Conservation (phyloP, 73 alveolate species). For the Urostyla sp. region DNA sequence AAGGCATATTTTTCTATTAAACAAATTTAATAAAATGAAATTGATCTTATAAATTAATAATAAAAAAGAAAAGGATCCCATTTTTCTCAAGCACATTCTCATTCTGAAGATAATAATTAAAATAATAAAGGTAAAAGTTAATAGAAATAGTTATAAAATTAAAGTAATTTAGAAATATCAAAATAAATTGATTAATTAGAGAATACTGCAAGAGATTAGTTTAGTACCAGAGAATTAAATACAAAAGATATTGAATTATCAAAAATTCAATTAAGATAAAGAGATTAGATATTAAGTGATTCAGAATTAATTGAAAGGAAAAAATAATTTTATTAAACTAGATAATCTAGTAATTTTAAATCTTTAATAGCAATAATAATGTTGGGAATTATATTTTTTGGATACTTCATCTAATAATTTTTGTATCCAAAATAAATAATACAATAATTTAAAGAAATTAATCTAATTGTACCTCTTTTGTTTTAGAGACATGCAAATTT, state of each 20-base stretch:
- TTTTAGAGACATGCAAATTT: slow-evolving; percentile 17
- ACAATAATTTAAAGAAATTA: neutral
- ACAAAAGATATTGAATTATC: neutral
- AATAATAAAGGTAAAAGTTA: neutral
- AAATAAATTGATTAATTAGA: neutral
- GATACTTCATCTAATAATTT: slow-evolving; percentile 17
- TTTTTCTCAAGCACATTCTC: too few species aligned
- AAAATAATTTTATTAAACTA: neutral
- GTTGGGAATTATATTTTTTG: neutral
- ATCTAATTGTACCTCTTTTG: neutral
- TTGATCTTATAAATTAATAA: neutral
- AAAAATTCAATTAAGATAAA: neutral
- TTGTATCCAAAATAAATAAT: neutral
- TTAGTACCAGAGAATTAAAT: neutral
- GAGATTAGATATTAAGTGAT: neutral
- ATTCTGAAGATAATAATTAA: neutral
- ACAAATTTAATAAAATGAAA: neutral
- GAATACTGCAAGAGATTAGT: neutral
- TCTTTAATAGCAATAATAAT: neutral
- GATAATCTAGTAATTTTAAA: neutral
- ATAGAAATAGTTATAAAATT: neutral
- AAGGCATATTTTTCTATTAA: neutral
- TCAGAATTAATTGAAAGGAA: neutral
- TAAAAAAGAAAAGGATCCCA: neutral
- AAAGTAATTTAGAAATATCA: neutral